These are phyloP conservation scores for Alloascoidea africana DNA, from an alignment of 805 yeast genomes.

Conservation along the genomic window DNA sequence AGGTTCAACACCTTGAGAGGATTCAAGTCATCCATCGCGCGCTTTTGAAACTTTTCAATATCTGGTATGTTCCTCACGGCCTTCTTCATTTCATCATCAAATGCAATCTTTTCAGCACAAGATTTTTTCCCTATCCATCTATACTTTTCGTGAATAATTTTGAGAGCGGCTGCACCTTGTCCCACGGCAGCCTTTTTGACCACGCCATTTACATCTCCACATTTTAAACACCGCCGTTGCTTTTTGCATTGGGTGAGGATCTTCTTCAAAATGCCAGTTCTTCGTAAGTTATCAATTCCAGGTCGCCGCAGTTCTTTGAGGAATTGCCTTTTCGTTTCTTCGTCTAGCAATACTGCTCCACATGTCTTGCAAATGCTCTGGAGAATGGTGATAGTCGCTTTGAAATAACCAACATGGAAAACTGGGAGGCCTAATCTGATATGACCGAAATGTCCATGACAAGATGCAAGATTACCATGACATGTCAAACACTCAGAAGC, in stretches of 20 bases:
- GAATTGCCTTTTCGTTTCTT: slow-evolving; percentile 51
- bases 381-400: slow-evolving; percentile 72
- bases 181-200: slow-evolving; percentile 93
- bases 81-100: slow-evolving; percentile 78
- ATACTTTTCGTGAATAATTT: slow-evolving; percentile 90
- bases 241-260: slow-evolving; percentile 88
- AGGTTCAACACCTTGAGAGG: slow-evolving; percentile 80
- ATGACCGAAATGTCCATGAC: slow-evolving; percentile 98
- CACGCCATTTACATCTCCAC: slow-evolving; percentile 89
- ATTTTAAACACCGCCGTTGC: slow-evolving; percentile 77
- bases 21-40: slow-evolving; percentile 87
- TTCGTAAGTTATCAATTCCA: slow-evolving; percentile 74
- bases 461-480: slow-evolving; percentile 79
- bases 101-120: slow-evolving; percentile 67
- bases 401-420: slow-evolving; percentile 95
- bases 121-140: slow-evolving; percentile 89
- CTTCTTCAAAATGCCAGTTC: slow-evolving; percentile 78
- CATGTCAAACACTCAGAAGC: slow-evolving; percentile 82
- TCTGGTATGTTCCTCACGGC: slow-evolving; percentile 73
- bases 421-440: slow-evolving; percentile 87
- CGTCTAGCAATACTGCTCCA: slow-evolving; percentile 63
- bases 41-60: slow-evolving; percentile 67
- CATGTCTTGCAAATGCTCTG: slow-evolving; percentile 90
- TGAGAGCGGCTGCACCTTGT: slow-evolving; percentile 83
- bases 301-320: slow-evolving; percentile 75